Conservation (phyloP, 805 yeast genomes). For the Ogataea minuta region DNA sequence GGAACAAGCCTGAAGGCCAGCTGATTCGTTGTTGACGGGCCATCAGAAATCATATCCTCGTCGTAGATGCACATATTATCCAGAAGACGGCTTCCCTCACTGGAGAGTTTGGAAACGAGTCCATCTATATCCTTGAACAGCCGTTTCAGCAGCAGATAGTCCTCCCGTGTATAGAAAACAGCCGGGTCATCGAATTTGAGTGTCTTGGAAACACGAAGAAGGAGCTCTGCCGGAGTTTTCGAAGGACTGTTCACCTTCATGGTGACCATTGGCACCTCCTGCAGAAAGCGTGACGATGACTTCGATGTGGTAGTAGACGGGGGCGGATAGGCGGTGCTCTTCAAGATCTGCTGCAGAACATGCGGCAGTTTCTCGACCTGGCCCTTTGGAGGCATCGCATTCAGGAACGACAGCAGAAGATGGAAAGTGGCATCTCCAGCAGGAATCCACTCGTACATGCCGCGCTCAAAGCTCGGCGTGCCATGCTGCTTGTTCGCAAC, state of each 20-base stretch:
- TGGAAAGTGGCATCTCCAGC: conserved; percentile 88
- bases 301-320: conserved; percentile 34
- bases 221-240: conserved; percentile 53
- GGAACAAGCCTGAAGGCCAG: conserved; percentile 30
- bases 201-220: conserved; percentile 55
- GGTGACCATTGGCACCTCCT: conserved; percentile 38
- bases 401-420: conserved; percentile 67
- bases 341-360: conserved; percentile 60
- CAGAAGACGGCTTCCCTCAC: conserved; percentile 65
- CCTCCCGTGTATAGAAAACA: conserved; percentile 71
- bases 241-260: conserved; percentile 42
- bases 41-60: conserved; percentile 39
- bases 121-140: conserved; percentile 58
- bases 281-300: conserved; percentile 26
- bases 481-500: conserved; percentile 37
- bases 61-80: conserved; percentile 36
- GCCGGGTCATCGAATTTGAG: conserved; percentile 69
- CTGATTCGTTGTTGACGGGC: conserved; percentile 29
- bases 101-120: conserved; percentile 62
- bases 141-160: conserved; percentile 69
- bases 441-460: conserved; percentile 72
- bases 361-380: conserved; percentile 57
- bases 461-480: conserved; percentile 54
- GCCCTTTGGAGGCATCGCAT: conserved; percentile 71
- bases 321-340: conserved; percentile 77